Conservation (phyloP, 202 grass and related monocot species). For the Cymbopogon flexuosus region DNA sequence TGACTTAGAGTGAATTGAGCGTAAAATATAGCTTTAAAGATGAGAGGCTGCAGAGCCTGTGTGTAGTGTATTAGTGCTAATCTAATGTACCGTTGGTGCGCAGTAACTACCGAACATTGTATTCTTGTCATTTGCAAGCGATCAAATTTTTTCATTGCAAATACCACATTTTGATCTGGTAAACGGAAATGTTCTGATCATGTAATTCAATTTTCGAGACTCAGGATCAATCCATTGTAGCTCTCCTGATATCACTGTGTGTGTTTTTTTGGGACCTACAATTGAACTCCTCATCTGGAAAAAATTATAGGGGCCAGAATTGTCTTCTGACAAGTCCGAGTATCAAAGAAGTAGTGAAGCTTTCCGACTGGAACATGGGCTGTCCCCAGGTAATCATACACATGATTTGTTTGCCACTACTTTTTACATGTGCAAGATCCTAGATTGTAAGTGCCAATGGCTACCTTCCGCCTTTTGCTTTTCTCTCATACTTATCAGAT, state of each 20-base stretch:
- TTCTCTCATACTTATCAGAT: slow-evolving; percentile 3
- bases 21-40: background rate
- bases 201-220: slow-evolving; percentile 8
- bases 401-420: background rate
- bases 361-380: slow-evolving; percentile 56
- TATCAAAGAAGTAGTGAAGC: slow-evolving; percentile 50
- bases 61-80: background rate
- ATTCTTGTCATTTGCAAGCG: background rate
- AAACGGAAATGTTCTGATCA: slow-evolving; percentile 2
- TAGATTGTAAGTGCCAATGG: background rate
- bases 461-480: background rate
- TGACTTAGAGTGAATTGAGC: background rate
- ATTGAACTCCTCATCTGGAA: background rate
- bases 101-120: slow-evolving; percentile 14
- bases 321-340: slow-evolving; percentile 44
- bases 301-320: slow-evolving; percentile 34
- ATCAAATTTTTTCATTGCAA: background rate
- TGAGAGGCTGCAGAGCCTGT: background rate
- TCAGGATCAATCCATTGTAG: background rate
- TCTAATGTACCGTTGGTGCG: background rate
- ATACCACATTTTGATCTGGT: slow-evolving; percentile 4
- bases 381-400: slow-evolving; percentile 53
- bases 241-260: background rate
- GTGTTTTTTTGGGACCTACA: background rate
- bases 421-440: background rate